Evolutionary conservation across 257 asterid genomes (phyloP), one percentile per base, ranked within the genome.

Genomic region (Lithospermum erythrorhizon): DNA sequence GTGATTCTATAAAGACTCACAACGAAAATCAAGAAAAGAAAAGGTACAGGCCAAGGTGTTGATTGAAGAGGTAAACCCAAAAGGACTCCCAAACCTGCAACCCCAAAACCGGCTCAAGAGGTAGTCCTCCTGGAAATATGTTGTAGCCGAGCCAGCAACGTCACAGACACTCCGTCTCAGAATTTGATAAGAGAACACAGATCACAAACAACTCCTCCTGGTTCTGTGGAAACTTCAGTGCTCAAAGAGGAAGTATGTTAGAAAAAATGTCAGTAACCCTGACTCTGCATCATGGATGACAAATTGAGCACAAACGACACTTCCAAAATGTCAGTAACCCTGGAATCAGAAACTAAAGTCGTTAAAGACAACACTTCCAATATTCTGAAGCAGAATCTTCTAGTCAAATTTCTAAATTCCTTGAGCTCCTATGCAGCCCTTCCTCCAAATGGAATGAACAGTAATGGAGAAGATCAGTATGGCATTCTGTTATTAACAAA

Each of bases 31-130:
- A 47, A 86, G 94, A 71, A n/a, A 76, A 85, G 73, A 89, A 68
- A 73, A 93, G 81, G 68, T 95, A 93, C 81, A 85, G 97, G 81
- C 98, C 98, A 55, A 93, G 72, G 98, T 93, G 57, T 70, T 93
- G 29, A 66, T 62, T 55, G 98, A 86, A 73, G n/a, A n/a, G 87
- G 84, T 64, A 48, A 82, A 70, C 62, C 77, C 59, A 82, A 78
- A 66, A 75, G 60, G 53, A 64, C 83, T 68, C 45, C 51, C 67
- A 63, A 67, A 65, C 67, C 76, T 72, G 63, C 73, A 70, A 41
- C 49, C 49, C 18, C 49, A 11, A 41, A 41, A 41, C 18, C 49
- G 6, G 23, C 57, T 20, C 25, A 10, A 6, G 57, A 53, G 24
- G 57, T 20, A 19, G 16, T 9, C 35, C 68, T 30, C 79, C 65